Conservation (phyloP, 371 early-diverging fungal genomes). For the Lichtheimia ornata region DNA sequence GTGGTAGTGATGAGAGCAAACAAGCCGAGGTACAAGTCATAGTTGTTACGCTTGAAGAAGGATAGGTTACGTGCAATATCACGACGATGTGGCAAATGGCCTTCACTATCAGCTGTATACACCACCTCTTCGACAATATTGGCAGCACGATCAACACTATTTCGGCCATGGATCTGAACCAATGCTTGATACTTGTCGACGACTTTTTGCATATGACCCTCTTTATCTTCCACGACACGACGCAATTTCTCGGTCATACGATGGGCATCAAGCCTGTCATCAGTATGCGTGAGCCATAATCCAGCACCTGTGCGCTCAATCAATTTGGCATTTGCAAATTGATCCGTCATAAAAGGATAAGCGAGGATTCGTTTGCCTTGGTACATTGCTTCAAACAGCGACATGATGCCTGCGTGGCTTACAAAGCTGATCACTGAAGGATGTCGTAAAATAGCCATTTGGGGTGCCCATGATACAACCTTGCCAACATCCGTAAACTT, state of each 20-base stretch:
- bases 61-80: neutral
- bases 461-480: too few species aligned
- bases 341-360: neutral
- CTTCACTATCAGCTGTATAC: constrained; percentile 9
- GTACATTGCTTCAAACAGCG: neutral
- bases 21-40: constrained; percentile 3
- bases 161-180: constrained; percentile 20
- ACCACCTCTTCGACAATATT: constrained; percentile 28
- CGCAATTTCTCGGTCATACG: neutral
- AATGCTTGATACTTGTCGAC: constrained; percentile 14
- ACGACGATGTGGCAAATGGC: neutral
- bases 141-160: constrained; percentile 20
- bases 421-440: neutral
- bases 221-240: neutral
- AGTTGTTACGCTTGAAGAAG: neutral
- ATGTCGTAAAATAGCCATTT: neutral
- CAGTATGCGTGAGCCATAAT: neutral
- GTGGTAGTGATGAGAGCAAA: neutral
- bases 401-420: neutral
- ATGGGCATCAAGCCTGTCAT: neutral
- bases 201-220: neutral
- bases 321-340: neutral
- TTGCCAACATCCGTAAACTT: too few species aligned
- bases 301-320: neutral
- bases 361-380: neutral